Base-by-base conservation (phyloP, 148 eudicot genomes). In the Hydrangea macrophylla region DNA sequence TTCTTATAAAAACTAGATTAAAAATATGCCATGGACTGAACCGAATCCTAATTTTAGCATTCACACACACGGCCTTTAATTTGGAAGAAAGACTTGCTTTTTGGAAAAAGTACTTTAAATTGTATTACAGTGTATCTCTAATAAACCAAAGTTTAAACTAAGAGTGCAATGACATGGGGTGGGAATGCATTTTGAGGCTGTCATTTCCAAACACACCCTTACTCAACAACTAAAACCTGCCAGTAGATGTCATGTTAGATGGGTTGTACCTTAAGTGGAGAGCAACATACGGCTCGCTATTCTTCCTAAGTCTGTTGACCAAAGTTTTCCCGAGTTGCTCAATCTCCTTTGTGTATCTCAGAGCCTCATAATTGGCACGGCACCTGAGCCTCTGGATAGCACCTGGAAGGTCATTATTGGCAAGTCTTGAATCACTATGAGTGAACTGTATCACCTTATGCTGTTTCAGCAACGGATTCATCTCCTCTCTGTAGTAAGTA, bases 241-340 rank as follows among this genome's bases (percentile, higher is more conserved):
- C 3, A 60, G n/a, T n/a, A 9, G 1, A 25, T 26, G 11, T 1
- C 13, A 55, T 24, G 9, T 26, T 62, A 7, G 8, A 39, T 51
- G 32, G n/a, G n/a, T n/a, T 10, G 15, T 73, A 87, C 96, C 96
- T 87, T 36, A 90, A 70, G 63, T 90, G 96, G 17, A 90, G 87
- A 40, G 96, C 92, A 40, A 90, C 67, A 63, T 76, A 90, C 0
- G 82, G 86, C 15, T 65, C 73, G 5, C 60, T 68, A 39, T 77
- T 60, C 3, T 70, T 78, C 71, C 78, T 71, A 13, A 88, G 71
- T 64, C 83, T 71, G 26, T 58, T 30, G 11, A 85, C 84, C 22
- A 90, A 53, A 20, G 58, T 82, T n/a, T 33, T 70, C 6, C 82
- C 90, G 1, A 87, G 70, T 55, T 55, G 65, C 70, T 87, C 82